A percentile compares a stretch with the other conserved stretches of the same genome.
phyloP scores from a whole-genome alignment of 169 alveolate species.

The Plasmodium berghei region DNA sequence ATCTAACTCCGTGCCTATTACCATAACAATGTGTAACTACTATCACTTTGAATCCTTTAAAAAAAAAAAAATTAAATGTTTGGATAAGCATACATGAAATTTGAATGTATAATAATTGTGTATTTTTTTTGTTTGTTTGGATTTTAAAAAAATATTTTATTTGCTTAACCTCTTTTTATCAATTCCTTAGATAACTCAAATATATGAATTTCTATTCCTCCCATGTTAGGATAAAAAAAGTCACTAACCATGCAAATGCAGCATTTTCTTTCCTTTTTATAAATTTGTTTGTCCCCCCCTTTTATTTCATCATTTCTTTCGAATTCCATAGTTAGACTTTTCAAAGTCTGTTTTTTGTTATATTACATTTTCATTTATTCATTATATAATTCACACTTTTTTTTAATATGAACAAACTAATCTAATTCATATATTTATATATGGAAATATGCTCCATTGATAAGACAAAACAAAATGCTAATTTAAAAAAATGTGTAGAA shows the following conservation, averaged over 20 bases:
- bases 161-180: slow-evolving; percentile 86
- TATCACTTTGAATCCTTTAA: slow-evolving; percentile 96
- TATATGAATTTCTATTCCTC: slow-evolving; percentile 99
- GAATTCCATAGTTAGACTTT: not conserved
- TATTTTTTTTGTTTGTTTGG: not conserved
- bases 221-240: slow-evolving; percentile 96
- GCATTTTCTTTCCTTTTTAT: slow-evolving; percentile 61
- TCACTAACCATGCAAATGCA: slow-evolving; percentile 85
- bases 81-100: not conserved
- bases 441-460: not conserved
- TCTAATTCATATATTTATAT: too few relatives aligned
- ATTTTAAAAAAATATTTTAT: not conserved
- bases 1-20: slow-evolving; percentile 96
- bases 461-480: not conserved
- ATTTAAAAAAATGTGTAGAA: too few relatives aligned
- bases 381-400: too few relatives aligned
- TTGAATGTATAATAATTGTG: not conserved
- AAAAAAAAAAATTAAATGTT: not conserved
- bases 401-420: too few relatives aligned
- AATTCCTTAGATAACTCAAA: slow-evolving; percentile 95
- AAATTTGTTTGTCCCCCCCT: not conserved
- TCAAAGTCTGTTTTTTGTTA: too few relatives aligned
- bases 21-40: slow-evolving; percentile 95
- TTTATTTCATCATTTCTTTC: not conserved
- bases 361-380: too few relatives aligned